Conservation (phyloP, 164 flowering plant species). For the Magnolia kwangsiensis region DNA sequence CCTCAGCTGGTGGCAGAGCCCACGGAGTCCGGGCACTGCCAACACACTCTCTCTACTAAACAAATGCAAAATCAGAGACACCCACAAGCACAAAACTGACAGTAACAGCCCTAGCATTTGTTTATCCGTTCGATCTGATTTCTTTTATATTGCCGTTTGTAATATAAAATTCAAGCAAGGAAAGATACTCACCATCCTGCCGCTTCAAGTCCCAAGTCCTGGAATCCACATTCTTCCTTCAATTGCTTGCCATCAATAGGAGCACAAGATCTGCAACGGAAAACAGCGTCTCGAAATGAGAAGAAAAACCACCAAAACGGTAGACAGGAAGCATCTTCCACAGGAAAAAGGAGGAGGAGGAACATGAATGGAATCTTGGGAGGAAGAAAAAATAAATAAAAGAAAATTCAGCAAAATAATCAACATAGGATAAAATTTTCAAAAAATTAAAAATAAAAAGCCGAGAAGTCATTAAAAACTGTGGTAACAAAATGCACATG, state of each 20-base stretch:
- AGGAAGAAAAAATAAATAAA: conserved; percentile 16
- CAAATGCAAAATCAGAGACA: conserved; percentile 39
- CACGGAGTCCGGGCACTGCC: conserved; percentile 60
- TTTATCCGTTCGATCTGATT: conserved; percentile 28
- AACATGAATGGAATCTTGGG: background rate
- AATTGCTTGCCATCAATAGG: conserved; percentile 7
- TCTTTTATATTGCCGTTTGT: conserved; percentile 19
- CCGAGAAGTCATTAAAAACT: background rate
- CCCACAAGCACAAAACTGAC: conserved; percentile 64
- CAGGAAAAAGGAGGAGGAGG: background rate
- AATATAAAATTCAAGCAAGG: conserved; percentile 10
- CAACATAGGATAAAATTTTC: background rate
- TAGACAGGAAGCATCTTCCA: conserved; percentile 60
- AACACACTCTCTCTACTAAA: conserved; percentile 49
- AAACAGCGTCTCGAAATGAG: conserved; percentile 84
- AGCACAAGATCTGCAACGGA: conserved; percentile 42
- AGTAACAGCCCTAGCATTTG: conserved; percentile 29
- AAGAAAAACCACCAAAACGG: conserved; percentile 45
- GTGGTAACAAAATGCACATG: background rate
- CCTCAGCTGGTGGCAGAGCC: conserved; percentile 76
- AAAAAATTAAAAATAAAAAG: background rate
- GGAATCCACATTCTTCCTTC: conserved; percentile 26
- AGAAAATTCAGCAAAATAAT: background rate
- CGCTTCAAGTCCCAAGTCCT: conserved; percentile 48
- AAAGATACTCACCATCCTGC: conserved; percentile 25